phyloP scores from a whole-genome alignment of 116 monocot genomes.

The Cymodocea nodosa region DNA sequence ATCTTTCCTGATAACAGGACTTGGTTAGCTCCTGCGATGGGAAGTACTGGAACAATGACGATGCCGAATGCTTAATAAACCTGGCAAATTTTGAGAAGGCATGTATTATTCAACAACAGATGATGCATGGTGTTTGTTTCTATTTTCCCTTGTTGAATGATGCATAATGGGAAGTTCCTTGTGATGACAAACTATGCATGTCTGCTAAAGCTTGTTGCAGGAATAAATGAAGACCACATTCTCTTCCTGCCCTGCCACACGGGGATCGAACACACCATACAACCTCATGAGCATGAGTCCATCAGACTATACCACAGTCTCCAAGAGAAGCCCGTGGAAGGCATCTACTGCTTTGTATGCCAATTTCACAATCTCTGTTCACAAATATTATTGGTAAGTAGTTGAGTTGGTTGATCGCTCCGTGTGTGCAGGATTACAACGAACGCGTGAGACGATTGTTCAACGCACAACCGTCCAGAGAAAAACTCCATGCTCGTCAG shows the following conservation, averaged over 20 bases:
- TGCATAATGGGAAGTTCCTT: too few relatives aligned
- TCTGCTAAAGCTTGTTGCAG: conserved; percentile 16
- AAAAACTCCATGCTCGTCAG: conserved; percentile 3
- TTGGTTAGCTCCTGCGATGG: conserved; percentile 25
- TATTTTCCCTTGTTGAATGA: too few relatives aligned
- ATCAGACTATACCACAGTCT: conserved; percentile 4
- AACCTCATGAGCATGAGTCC: conserved; percentile 14
- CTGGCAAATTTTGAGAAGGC: conserved; percentile 24
- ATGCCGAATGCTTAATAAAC: conserved; percentile 27
- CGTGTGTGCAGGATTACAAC: conserved; percentile 3
- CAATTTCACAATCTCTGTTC: not conserved
- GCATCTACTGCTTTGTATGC: conserved; percentile 32
- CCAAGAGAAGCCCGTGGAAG: conserved; percentile 2
- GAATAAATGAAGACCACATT: conserved; percentile 23
- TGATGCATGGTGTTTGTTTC: too few relatives aligned
- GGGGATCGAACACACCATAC: conserved; percentile 15
- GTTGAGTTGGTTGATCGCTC: too few relatives aligned
- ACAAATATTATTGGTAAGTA: too few relatives aligned
- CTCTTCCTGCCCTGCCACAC: conserved; percentile 32
- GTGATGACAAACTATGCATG: too few relatives aligned
- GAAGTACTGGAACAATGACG: conserved; percentile 24
- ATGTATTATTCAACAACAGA: not conserved
- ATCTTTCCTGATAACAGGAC: conserved; percentile 9
- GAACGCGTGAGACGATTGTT: conserved; percentile 1
- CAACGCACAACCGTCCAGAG: not conserved